Evolutionary conservation across 257 asterid genomes (phyloP).

Genomic region (Eucommia ulmoides): DNA sequence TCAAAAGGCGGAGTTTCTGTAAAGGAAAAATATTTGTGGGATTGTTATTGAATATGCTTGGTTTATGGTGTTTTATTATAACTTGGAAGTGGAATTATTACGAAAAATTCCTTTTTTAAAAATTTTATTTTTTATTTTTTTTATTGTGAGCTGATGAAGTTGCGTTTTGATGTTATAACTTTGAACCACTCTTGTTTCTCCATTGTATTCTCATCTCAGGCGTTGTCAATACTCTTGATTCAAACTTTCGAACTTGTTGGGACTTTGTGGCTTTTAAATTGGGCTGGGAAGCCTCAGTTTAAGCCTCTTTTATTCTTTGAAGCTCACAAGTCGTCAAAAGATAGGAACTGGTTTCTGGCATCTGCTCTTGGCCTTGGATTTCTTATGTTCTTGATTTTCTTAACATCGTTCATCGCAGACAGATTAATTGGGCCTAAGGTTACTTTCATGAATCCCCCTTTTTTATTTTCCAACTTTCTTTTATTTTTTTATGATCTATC

Average conservation of each 20-base stretch:
- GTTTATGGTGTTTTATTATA: no score
- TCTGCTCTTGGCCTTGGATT: slow-evolving; percentile 41
- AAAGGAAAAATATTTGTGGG: no score
- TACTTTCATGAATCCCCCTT: slow-evolving; percentile 1
- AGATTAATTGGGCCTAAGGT: slow-evolving; percentile 46
- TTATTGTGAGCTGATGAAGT: no score
- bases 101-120: no score
- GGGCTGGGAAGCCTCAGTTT: slow-evolving; percentile 38
- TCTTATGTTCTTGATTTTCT: slow-evolving; percentile 42
- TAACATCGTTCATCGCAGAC: slow-evolving; percentile 43
- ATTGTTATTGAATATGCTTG: no score
- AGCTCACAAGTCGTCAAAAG: slow-evolving; percentile 19
- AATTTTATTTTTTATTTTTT: no score
- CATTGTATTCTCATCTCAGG: slow-evolving; percentile 42
- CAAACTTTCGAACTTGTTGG: slow-evolving; percentile 50
- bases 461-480: no score
- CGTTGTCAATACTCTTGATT: slow-evolving; percentile 35
- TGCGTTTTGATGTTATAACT: no score
- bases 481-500: no score
- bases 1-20: no score
- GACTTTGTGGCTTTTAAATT: slow-evolving; percentile 43
- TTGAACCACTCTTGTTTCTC: no score
- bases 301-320: slow-evolving; percentile 40
- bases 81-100: no score
- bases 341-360: slow-evolving; percentile 57